These are phyloP conservation scores for Conticribra weissflogii DNA, from an alignment of 108 stramenopile species.

Conservation along the genomic window DNA sequence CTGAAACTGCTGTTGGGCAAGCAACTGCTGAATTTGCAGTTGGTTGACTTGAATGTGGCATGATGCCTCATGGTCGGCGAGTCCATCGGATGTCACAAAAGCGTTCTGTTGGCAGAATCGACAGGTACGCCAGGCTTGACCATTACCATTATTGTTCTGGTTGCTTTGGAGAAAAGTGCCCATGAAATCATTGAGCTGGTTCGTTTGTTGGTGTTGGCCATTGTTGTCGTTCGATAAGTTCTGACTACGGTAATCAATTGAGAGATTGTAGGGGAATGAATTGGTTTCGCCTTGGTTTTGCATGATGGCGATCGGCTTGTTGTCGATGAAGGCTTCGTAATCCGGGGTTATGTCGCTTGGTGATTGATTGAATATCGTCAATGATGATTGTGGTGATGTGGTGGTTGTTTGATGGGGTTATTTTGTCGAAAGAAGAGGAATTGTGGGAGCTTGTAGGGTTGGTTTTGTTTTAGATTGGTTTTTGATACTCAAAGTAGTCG, in stretches of 20 bases:
- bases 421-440: no score
- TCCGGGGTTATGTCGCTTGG: no score
- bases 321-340: no score
- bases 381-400: neutral
- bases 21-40: constrained; percentile 6
- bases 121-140: neutral
- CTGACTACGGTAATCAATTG: neutral
- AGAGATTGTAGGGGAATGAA: neutral
- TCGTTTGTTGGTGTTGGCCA: neutral
- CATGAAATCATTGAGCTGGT: neutral
- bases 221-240: no score
- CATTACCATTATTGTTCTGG: neutral
- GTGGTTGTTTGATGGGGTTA: neutral
- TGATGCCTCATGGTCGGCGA: constrained; percentile 2
- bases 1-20: constrained; percentile 25
- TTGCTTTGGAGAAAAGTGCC: neutral
- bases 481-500: no score
- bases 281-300: neutral
- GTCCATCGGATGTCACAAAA: neutral
- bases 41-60: neutral
- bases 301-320: neutral
- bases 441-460: neutral
- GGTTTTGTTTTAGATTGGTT: neutral
- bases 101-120: constrained; percentile 9
- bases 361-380: no score